These are phyloP conservation scores for Trichoderma pleuroti DNA, from an alignment of 2,329 filamentous ascomycete species.

Conservation along the genomic window DNA sequence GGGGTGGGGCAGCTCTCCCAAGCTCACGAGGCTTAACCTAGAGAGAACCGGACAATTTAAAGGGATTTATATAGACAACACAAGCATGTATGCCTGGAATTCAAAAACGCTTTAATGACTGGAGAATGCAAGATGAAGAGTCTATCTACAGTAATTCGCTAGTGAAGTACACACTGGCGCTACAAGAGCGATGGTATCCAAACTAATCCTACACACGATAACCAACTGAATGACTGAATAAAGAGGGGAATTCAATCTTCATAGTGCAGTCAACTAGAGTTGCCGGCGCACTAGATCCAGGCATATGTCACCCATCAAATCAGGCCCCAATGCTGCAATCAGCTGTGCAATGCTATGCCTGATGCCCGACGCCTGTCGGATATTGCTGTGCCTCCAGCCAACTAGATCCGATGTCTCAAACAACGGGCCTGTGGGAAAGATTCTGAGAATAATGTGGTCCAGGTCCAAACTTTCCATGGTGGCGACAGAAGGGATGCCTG, in stretches of 20 bases:
- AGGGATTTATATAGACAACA: neutral
- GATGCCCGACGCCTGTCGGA: conserved; percentile 49
- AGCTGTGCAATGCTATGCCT: conserved; percentile 65
- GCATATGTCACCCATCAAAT: conserved; percentile 54
- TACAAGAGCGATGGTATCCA: neutral
- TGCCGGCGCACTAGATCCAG: conserved; percentile 48
- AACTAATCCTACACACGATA: neutral
- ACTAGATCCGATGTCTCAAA: conserved; percentile 51
- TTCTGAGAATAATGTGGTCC: conserved; percentile 54
- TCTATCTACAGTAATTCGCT: neutral
- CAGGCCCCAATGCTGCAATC: conserved; percentile 61
- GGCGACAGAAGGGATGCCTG: conserved; percentile 57
- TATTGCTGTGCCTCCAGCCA: conserved; percentile 54
- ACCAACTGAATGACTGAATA: neutral
- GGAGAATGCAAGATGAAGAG: neutral
- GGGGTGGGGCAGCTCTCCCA: conserved; percentile 19
- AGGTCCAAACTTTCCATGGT: conserved; percentile 55
- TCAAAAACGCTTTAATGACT: neutral
- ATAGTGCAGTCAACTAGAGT: neutral
- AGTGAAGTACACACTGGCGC: neutral
- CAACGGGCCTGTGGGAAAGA: conserved; percentile 37
- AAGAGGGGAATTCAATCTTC: neutral
- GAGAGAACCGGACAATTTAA: neutral
- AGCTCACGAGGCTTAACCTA: neutral
- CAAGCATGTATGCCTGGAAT: neutral